Conservation (phyloP, 257 asterid genomes). For the Leptodermis oblonga region DNA sequence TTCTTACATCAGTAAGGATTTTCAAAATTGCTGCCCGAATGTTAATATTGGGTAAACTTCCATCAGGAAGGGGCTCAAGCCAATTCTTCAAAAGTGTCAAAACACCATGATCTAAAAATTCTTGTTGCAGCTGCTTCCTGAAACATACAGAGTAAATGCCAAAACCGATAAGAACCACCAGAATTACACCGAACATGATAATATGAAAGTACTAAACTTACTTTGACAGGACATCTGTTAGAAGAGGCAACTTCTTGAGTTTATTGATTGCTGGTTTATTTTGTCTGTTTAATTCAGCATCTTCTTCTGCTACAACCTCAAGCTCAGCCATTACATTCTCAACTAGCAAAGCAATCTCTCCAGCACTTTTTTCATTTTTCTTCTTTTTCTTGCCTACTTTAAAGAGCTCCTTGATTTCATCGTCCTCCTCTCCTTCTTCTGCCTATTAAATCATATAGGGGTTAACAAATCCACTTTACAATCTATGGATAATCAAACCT, state of each 20-base stretch:
- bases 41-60: conserved; percentile 90
- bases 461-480: conserved; percentile 1
- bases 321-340: conserved; percentile 95
- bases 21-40: conserved; percentile 80
- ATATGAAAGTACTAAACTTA: conserved; percentile 28
- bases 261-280: conserved; percentile 85
- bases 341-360: conserved; percentile 79
- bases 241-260: conserved; percentile 81
- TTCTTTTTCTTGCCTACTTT: conserved; percentile 79
- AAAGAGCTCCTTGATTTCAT: conserved; percentile 71
- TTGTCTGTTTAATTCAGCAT: conserved; percentile 81
- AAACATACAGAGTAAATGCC: conserved; percentile 17
- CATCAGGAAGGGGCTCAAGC: conserved; percentile 99
- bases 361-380: conserved; percentile 83
- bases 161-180: background rate
- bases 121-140: conserved; percentile 94
- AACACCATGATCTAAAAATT: conserved; percentile 93
- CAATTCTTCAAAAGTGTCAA: conserved; percentile 71
- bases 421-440: conserved; percentile 90
- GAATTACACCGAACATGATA: background rate
- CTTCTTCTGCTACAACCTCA: conserved; percentile 90
- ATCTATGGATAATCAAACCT: background rate
- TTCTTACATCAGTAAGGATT: conserved; percentile 75
- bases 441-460: conserved; percentile 47
- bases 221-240: conserved; percentile 86